Evolutionary conservation across 192 early-diverging fungal species (phyloP), one percentile per base, ranked within the genome.

Genomic region (Linderina pennispora): DNA sequence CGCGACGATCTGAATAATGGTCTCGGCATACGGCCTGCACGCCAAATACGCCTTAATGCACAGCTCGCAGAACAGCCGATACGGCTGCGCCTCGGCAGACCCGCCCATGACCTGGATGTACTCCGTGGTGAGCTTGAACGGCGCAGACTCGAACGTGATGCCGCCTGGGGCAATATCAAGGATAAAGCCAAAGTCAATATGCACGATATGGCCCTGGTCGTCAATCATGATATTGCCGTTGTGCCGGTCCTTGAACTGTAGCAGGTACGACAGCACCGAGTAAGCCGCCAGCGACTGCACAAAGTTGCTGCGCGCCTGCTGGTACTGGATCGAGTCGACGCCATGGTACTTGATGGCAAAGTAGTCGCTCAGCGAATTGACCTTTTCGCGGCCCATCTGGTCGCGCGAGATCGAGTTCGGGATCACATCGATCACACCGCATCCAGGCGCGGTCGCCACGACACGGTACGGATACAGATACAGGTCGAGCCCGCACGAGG

Each of bases 211-310:
- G 0, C 97, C 97, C 46, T 89, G 77, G 45, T 90, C 82, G 48
- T 99, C 97, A 46, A 98, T 80, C 97, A 99, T 98, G 53, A 99
- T 97, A 73, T 98, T 98, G 39, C 95, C 95, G 69, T 98, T 98
- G 64, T 98, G 95, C 18, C 96, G 78, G 76, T 99, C 97, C 66
- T 98, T 98, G 74, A 99, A 90, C 62, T 98, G 94, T 19, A 99
- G 75, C 46, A 99, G 36, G 65, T 90, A 99, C 40, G 92, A 80
- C 11, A 98, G 82, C 18, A 99, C 79, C 19, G 91, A 94, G 68
- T 98, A 99, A 3, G 94, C 89, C 2, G 97, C 97, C 16, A 91
- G 79, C 47, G 86, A 89, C 59, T 91, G 88, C 24, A 98, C 87
- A 81, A 99, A 99, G 65, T 90, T 91, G 54, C 77, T 85, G 32